These are phyloP conservation scores for Linnemannia hyalina DNA, from an alignment of 192 early-diverging fungal species.

Conservation along the genomic window DNA sequence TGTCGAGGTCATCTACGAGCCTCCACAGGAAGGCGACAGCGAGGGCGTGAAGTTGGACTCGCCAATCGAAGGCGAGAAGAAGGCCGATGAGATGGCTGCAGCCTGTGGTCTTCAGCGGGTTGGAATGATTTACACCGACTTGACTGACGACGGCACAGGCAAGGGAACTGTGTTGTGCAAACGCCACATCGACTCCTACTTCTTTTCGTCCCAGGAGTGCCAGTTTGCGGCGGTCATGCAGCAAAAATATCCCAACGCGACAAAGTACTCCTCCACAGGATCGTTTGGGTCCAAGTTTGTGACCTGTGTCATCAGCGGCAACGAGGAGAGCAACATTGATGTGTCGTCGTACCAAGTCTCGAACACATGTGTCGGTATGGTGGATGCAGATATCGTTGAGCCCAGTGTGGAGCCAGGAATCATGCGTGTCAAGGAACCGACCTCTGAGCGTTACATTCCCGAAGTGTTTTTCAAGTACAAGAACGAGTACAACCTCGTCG, in stretches of 20 bases:
- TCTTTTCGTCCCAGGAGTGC: conserved; percentile 92
- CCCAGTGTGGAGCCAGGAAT: conserved; percentile 88
- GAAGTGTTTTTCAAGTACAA: conserved; percentile 97
- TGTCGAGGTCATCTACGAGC: conserved; percentile 95
- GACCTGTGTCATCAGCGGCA: conserved; percentile 93
- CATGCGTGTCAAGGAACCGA: conserved; percentile 86
- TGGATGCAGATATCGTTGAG: conserved; percentile 91
- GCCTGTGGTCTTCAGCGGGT: conserved; percentile 78
- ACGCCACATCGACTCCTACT: conserved; percentile 93
- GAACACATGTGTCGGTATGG: conserved; percentile 90
- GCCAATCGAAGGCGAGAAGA: conserved; percentile 70
- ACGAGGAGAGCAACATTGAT: conserved; percentile 88
- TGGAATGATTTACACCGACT: conserved; percentile 96
- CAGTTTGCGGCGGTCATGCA: conserved; percentile 90
- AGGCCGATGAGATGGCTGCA: conserved; percentile 71
- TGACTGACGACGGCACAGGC: conserved; percentile 84
- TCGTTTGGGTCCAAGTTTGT: conserved; percentile 95
- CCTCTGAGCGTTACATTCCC: conserved; percentile 87
- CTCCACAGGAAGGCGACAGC: conserved; percentile 83
- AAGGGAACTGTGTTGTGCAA: conserved; percentile 88
- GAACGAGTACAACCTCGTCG: conserved; percentile 92
- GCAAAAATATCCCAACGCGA: conserved; percentile 73
- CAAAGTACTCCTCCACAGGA: conserved; percentile 81
- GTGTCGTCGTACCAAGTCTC: conserved; percentile 93
- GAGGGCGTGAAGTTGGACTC: conserved; percentile 77